These are phyloP conservation scores for Cladosporium sp. DNA, from an alignment of 2,329 filamentous ascomycete species.

Conservation along the genomic window DNA sequence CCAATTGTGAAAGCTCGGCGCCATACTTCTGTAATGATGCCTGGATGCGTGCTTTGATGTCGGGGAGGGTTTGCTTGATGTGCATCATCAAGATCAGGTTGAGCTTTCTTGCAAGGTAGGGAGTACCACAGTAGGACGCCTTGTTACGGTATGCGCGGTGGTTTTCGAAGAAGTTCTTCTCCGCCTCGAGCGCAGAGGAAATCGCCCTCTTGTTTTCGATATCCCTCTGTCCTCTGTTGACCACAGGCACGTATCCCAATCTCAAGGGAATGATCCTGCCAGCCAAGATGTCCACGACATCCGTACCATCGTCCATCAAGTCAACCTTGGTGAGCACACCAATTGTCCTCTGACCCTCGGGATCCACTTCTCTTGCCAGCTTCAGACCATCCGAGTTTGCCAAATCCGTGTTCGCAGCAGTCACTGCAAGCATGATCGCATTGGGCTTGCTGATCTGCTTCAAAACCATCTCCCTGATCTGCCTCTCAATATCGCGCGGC, in stretches of 20 bases:
- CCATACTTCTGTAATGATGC: conserved; percentile 90
- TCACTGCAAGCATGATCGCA: conserved; percentile 94
- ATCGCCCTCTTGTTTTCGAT: conserved; percentile 98
- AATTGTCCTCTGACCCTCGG: conserved; percentile 94
- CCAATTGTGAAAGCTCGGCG: conserved; percentile 72
- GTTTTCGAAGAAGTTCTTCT: conserved; percentile 96
- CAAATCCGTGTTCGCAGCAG: conserved; percentile 93
- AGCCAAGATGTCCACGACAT: conserved; percentile 96
- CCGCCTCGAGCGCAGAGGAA: conserved; percentile 80
- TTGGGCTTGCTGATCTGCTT: conserved; percentile 99
- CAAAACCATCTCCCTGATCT: conserved; percentile 96
- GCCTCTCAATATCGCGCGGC: conserved; percentile 90
- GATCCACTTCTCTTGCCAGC: conserved; percentile 92
- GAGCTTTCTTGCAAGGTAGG: conserved; percentile 91
- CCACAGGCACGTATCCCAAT: conserved; percentile 92
- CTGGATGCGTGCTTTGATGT: conserved; percentile 96
- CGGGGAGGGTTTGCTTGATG: conserved; percentile 97
- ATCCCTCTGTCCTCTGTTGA: conserved; percentile 95
- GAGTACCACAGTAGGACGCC: conserved; percentile 96
- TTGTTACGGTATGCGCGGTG: conserved; percentile 99
- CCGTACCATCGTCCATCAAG: conserved; percentile 96
- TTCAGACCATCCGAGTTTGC: conserved; percentile 98
- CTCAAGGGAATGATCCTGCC: conserved; percentile 94
- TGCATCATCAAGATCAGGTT: conserved; percentile 99
- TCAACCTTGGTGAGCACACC: conserved; percentile 98